Evolutionary conservation across 1,284 basidiomycete species (phyloP), one percentile per base, ranked within the genome.

Genomic region (Fomitiporia mediterranea): DNA sequence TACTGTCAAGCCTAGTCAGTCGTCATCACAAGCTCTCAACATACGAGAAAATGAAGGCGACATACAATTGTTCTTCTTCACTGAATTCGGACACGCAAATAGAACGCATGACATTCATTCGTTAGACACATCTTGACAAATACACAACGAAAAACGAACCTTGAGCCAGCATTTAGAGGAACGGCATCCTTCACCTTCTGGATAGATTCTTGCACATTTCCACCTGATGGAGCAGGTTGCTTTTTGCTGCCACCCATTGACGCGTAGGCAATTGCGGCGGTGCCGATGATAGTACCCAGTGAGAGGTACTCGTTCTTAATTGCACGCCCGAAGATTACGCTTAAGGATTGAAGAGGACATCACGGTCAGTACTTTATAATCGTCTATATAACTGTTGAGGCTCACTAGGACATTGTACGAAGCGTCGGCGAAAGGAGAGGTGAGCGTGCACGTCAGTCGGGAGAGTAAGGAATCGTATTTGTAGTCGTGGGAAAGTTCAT

Each of bases 251-350:
- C 80, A 52, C 77, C 71, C 57, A 74, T 74, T 52, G 80, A 71
- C 48, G 80, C 74, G 62, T 72, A 76, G 47, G 78, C 78, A 63
- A 75, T 65, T 40, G 76, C 76, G 58, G 79, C 79, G 51, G 80
- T 74, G 50, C 74, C 71, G 51, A 76, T 68, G 59, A 90, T 77
- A 43, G 83, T 83, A 58, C 79, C 83, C 57, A 90, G 74, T 17
- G 85, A 79, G 62, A 91, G 78, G 74, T 87, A 83, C 74, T 90
- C 86, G 67, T 80, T 85, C 75, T 86, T 87, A 66, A 91, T 76
- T 66, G 76, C 79, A 64, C 86, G 84, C 69, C 88, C 87, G 61
- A 89, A 69, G 66, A 91, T 83, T 54, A 78, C 74, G 76, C 84
- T 87, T 65, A 11, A 40, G 34, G 35, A 19, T n/a, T 27, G 3